Evolutionary conservation across 2,329 filamentous ascomycete species (phyloP).

Genomic region (Sordariomycetes sp.): DNA sequence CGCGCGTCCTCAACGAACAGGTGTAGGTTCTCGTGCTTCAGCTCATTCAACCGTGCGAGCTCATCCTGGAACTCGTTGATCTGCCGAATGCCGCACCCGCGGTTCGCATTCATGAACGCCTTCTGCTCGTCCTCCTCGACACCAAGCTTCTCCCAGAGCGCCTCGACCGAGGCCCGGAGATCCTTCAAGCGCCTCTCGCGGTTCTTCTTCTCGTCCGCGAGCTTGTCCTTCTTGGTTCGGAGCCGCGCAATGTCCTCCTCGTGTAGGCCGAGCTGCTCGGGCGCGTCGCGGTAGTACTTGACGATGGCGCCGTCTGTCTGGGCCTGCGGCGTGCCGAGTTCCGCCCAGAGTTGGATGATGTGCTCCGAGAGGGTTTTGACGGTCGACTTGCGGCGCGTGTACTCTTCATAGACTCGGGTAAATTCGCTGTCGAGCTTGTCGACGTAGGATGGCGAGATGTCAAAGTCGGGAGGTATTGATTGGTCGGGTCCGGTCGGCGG

Average conservation of each 20-base stretch:
- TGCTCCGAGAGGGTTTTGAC: slow-evolving; percentile 68
- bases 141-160: slow-evolving; percentile 77
- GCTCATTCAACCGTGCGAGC: slow-evolving; percentile 69
- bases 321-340: slow-evolving; percentile 84
- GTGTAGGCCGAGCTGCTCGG: slow-evolving; percentile 87
- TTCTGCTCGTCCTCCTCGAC: slow-evolving; percentile 75
- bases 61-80: slow-evolving; percentile 97
- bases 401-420: slow-evolving; percentile 91
- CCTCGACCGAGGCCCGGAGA: slow-evolving; percentile 64
- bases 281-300: slow-evolving; percentile 77
- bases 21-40: slow-evolving; percentile 91
- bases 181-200: slow-evolving; percentile 69
- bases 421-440: slow-evolving; percentile 82
- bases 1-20: slow-evolving; percentile 92
- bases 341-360: slow-evolving; percentile 90
- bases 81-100: slow-evolving; percentile 78
- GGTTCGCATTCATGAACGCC: slow-evolving; percentile 72
- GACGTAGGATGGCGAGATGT: slow-evolving; percentile 84
- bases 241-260: slow-evolving; percentile 71
- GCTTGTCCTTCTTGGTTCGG: slow-evolving; percentile 61
- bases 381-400: slow-evolving; percentile 64
- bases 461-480: slow-evolving; percentile 69
- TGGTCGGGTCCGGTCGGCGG: slow-evolving; percentile 71
- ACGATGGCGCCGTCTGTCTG: slow-evolving; percentile 84
- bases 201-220: slow-evolving; percentile 76